Evolutionary conservation across 345 rosid genomes (phyloP), one percentile per base, ranked within the genome.

Genomic region (Adansonia digitata): DNA sequence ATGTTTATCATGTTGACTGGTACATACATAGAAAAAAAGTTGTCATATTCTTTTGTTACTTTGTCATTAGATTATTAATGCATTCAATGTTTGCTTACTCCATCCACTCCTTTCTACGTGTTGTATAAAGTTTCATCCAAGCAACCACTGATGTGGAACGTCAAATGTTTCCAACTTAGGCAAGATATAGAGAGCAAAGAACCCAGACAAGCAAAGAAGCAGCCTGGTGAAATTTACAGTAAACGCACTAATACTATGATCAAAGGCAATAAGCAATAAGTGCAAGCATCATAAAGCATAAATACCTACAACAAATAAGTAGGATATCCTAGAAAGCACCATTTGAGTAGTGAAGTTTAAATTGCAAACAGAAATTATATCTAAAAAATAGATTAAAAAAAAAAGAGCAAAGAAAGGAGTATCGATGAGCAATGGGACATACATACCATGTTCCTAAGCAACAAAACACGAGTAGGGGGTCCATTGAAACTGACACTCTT

Each of bases 401-500:
- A 55, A 48, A 53, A 10, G 7, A 69, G 57, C 48, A n/a, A 13
- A 7, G 10, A 15, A 56, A 20, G 51, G n/a, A 48, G 12, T 42
- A 2, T 8, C 15, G 42, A 12, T 14, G 22, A 22, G 22, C 18
- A 40, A 64, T 0, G 40, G 39, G 57, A 42, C 17, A 73, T 57
- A n/a, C n/a, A n/a, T 45, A 96, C 97, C 99, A 96, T 96, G 87
- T 96, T 95, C 77, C 89, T 85, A 31, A 95, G 97, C 62, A 95
- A 80, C 87, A 95, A 73, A 69, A 95, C 97, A 24, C 90, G 85
- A 52, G 99, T 93, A 2, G 98, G 99, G 22, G 87, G 83, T 55
- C 97, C 97, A 80, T 87, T 89, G 81, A 93, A 82, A 79, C 78
- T 92, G 1, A 89, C 98, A 84, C 94, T 86, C 88, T 93, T 93